Base-by-base conservation (phyloP, 2,329 filamentous ascomycete species). In the Talaromyces pinophilus region DNA sequence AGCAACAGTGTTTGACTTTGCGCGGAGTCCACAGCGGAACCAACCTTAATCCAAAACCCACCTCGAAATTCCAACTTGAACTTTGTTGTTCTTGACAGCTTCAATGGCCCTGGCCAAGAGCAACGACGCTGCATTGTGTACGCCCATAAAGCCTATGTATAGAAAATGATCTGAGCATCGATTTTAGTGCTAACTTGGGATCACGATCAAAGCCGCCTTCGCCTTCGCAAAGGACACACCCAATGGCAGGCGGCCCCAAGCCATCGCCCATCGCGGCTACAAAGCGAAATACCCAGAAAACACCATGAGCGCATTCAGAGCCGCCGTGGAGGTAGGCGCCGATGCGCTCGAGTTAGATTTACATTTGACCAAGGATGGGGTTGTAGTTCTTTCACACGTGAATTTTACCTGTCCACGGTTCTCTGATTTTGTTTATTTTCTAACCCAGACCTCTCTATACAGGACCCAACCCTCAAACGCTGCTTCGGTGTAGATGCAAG, bases 301-400 rank as follows among this genome's bases (percentile, higher is more conserved):
- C 79, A 90, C 91, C 1, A 88, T 97, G 84, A 85, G 83, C 17
- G 90, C 91, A 11, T 96, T 97, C 79, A 82, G 82, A 66, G 89
- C 85, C 30, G 93, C 93, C 1, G 85, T 94, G 2, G 82, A 87
- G 33, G 88, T 87, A 15, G 92, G 92, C 22, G 87, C 91, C 0
- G 87, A 96, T 73, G 94, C 90, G 0, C 81, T 98, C 35, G 94
- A 98, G 81, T 95, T 92, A n/a, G 94, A 98, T 73, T 79, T 97
- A 6, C 93, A 95, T 75, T 79, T 97, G 42, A 89, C 92, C 17
- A 87, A 85, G 69, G 94, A 98, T 74, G 88, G 90, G 7, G 88
- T 96, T 0, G 90, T 96, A 0, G 92, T 98, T 10, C 80, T 97
- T 50, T 92, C 90, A 54, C 93, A 95, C 82, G 90, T 91, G 79